Evolutionary conservation across 768 basidiomycete species (phyloP), one percentile per base, ranked within the genome.

Genomic region (Lyophyllum decastes): DNA sequence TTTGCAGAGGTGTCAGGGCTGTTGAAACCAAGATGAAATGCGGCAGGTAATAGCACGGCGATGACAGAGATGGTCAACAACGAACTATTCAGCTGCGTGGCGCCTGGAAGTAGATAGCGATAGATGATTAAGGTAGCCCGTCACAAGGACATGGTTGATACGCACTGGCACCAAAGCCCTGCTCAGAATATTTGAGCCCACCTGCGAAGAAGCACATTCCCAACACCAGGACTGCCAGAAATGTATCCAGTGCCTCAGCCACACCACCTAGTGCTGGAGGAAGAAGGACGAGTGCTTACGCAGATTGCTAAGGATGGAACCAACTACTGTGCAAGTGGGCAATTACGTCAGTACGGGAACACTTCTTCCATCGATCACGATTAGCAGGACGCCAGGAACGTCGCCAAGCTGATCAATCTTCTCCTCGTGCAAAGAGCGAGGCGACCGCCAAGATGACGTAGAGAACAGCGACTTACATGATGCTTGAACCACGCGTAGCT

Each of bases 151-250:
- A 79, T 74, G 27, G 76, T 60, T 57, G 74, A 30, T 52, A 76
- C 89, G 66, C 61, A 90, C 90, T 86, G 40, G 81, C 73, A 48
- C 87, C 86, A 64, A 92, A 90, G 1, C 87, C 90, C 72, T 93
- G 92, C 63, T 92, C 88, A 19, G 87, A 88, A 66, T 84, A 93
- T 63, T 82, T 82, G 50, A 86, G 73, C 19, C 92, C 92, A 55
- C 91, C 92, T 21, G 89, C 90, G 63, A 94, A 93, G 74, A 94
- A 94, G 66, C 92, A 93, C 92, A 94, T 92, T 49, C 92, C 92
- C 27, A 94, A 79, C 17, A 94, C 86, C 49, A 95, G 79, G 33
- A 93, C 88, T 90, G 53, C 27, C 26, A 53, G 62, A 48, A 43
- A 53, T 47, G 57, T 17, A 22, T 27, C 1, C 30, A 38, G 24